Percentiles rank a stretch among this genome's conserved stretches.
These are phyloP conservation scores for Eucalyptus tenuipes DNA, from an alignment of 345 rosid species.

Conservation along the genomic window DNA sequence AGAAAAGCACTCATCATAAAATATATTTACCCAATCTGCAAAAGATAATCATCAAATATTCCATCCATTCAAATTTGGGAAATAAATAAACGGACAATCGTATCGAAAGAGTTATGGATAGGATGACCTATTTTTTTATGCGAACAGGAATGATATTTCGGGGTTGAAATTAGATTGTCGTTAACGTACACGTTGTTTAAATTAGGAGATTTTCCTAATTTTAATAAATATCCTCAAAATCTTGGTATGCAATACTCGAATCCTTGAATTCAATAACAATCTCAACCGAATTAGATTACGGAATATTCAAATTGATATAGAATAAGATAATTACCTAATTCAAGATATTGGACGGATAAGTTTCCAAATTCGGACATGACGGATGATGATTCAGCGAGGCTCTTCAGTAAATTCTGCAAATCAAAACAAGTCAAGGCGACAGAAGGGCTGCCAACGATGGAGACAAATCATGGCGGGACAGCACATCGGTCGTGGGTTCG, in stretches of 20 bases:
- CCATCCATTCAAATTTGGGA: neutral
- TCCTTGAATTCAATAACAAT: neutral
- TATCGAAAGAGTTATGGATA: no score
- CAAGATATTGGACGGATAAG: neutral
- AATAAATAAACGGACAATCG: no score
- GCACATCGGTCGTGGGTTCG: neutral
- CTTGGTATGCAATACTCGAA: neutral
- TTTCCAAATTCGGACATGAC: neutral
- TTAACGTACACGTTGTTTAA: neutral
- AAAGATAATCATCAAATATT: neutral
- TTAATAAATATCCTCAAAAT: neutral
- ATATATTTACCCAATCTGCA: neutral
- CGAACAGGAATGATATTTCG: accelerated
- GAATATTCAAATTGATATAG: no score
- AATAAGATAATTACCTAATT: neutral
- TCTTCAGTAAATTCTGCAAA: neutral
- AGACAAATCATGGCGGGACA: neutral
- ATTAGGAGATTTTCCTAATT: neutral
- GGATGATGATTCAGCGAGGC: no score
- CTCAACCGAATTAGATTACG: neutral
- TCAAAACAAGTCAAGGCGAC: neutral
- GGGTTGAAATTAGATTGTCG: neutral
- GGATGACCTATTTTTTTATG: neutral
- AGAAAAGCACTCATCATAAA: neutral
- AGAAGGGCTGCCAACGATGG: neutral